A percentile compares a stretch with the other conserved stretches of the same genome.
Conservation (phyloP, 1,284 basidiomycete genomes). For the Cutaneotrichosporon arboriforme region DNA sequence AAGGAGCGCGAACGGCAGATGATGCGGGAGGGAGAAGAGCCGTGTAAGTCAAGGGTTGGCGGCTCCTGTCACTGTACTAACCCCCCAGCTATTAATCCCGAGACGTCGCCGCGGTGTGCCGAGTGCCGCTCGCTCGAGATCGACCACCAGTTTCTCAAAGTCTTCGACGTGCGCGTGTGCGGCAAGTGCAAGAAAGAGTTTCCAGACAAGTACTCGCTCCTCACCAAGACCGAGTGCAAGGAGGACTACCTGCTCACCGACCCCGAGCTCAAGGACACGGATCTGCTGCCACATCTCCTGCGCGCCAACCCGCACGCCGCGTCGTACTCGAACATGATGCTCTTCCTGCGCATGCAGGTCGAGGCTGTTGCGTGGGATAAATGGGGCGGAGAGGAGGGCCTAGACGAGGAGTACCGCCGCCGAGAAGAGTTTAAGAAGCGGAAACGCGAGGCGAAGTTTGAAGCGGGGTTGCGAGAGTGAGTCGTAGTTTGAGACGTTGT, state of each 20-base stretch:
- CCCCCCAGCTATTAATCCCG: slow-evolving; percentile 49
- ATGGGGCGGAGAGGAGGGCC: slow-evolving; percentile 87
- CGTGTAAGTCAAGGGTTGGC: slow-evolving; percentile 47
- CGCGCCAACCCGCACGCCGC: slow-evolving; percentile 96
- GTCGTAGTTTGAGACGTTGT: slow-evolving; percentile 11
- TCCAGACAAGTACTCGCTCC: slow-evolving; percentile 85
- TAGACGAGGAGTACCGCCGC: slow-evolving; percentile 82
- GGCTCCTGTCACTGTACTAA: background rate
- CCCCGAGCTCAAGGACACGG: slow-evolving; percentile 84
- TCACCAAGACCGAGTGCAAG: slow-evolving; percentile 99
- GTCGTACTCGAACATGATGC: slow-evolving; percentile 99
- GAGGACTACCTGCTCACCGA: slow-evolving; percentile 91
- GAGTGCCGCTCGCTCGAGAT: slow-evolving; percentile 80
- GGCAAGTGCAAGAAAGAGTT: slow-evolving; percentile 79
- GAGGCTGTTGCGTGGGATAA: slow-evolving; percentile 96
- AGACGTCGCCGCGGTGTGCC: slow-evolving; percentile 69
- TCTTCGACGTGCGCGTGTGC: slow-evolving; percentile 81
- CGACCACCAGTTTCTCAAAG: slow-evolving; percentile 68
- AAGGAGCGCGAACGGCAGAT: slow-evolving; percentile 64
- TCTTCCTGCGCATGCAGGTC: slow-evolving; percentile 89
- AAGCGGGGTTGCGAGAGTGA: slow-evolving; percentile 68
- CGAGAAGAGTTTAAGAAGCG: slow-evolving; percentile 78
- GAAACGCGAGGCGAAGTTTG: slow-evolving; percentile 89
- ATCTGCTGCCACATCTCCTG: slow-evolving; percentile 85
- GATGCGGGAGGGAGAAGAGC: slow-evolving; percentile 69